A percentile compares a stretch with the other conserved stretches of the same genome.
These are phyloP conservation scores for Zygosaccharomyces bisporus DNA, from an alignment of 805 yeast genomes.

Conservation along the genomic window DNA sequence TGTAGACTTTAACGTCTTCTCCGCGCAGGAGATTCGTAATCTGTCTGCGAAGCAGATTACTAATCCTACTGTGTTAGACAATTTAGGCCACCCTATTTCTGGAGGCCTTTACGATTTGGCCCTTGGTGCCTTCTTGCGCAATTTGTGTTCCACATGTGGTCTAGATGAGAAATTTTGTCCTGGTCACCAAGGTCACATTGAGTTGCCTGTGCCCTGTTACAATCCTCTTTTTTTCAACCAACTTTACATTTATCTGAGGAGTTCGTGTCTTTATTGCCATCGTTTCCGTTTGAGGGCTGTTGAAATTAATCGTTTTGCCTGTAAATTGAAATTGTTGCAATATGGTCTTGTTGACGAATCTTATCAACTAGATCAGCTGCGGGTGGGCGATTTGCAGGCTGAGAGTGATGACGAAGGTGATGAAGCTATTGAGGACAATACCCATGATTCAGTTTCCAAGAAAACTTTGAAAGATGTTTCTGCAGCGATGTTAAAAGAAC, in stretches of 20 bases:
- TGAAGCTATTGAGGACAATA: conserved; percentile 38
- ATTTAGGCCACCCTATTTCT: conserved; percentile 89
- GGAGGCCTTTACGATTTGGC: conserved; percentile 94
- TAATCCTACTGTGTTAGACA: conserved; percentile 93
- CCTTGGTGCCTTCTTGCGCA: conserved; percentile 88
- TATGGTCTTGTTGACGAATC: conserved; percentile 83
- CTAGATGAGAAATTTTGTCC: conserved; percentile 92
- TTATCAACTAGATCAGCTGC: conserved; percentile 64
- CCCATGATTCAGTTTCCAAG: conserved; percentile 4
- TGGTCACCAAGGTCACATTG: conserved; percentile 98
- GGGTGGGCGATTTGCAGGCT: conserved; percentile 32
- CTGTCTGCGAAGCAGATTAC: conserved; percentile 93
- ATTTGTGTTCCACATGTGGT: conserved; percentile 93
- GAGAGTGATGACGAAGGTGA: conserved; percentile 43
- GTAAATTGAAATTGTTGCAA: conserved; percentile 78
- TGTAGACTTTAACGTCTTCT: conserved; percentile 85
- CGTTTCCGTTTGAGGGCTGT: conserved; percentile 64
- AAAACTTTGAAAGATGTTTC: conserved; percentile 33
- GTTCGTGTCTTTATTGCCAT: conserved; percentile 87
- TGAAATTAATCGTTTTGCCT: conserved; percentile 72
- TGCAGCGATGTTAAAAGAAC: conserved; percentile 44
- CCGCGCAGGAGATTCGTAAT: conserved; percentile 76
- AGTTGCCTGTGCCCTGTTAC: conserved; percentile 91
- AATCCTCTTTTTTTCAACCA: conserved; percentile 93
- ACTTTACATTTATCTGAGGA: conserved; percentile 76